These are phyloP conservation scores for Arthromyces matolae DNA, from an alignment of 768 basidiomycete species.

Conservation along the genomic window DNA sequence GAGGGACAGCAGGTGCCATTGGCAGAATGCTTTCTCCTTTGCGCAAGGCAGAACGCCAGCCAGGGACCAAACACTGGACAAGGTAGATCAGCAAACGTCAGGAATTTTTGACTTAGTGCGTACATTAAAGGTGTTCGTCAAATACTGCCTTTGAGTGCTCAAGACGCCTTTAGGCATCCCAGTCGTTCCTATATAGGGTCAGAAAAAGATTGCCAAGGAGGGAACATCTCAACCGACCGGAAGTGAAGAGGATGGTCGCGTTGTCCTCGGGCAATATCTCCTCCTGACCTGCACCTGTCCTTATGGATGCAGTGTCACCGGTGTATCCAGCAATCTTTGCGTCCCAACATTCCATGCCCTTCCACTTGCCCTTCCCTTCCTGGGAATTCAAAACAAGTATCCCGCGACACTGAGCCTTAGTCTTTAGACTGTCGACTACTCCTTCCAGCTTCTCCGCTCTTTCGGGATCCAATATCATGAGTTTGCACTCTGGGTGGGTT, in stretches of 20 bases:
- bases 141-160: conserved; percentile 45
- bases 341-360: conserved; percentile 37
- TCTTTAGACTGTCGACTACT: conserved; percentile 23
- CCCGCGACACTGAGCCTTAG: conserved; percentile 29
- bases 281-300: conserved; percentile 26
- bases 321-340: conserved; percentile 30
- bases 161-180: conserved; percentile 45
- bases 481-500: conserved; percentile 35
- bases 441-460: conserved; percentile 36
- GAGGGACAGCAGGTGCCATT: conserved; percentile 30
- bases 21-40: conserved; percentile 34
- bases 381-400: conserved; percentile 34
- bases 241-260: conserved; percentile 51
- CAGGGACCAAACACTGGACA: conserved; percentile 29
- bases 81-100: neutral
- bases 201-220: neutral
- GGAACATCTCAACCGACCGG: conserved; percentile 29
- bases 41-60: conserved; percentile 33
- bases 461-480: conserved; percentile 45
- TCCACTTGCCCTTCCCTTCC: conserved; percentile 41
- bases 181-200: conserved; percentile 24
- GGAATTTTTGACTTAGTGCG: conserved; percentile 1
- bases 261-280: conserved; percentile 43
- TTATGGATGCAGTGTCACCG: conserved; percentile 26
- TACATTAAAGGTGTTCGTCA: conserved; percentile 47